Percentiles rank a stretch among this genome's conserved stretches.
Evolutionary conservation across 352 stramenopile genomes (phyloP).

Genomic region (Globisporangium recalcitrans): DNA sequence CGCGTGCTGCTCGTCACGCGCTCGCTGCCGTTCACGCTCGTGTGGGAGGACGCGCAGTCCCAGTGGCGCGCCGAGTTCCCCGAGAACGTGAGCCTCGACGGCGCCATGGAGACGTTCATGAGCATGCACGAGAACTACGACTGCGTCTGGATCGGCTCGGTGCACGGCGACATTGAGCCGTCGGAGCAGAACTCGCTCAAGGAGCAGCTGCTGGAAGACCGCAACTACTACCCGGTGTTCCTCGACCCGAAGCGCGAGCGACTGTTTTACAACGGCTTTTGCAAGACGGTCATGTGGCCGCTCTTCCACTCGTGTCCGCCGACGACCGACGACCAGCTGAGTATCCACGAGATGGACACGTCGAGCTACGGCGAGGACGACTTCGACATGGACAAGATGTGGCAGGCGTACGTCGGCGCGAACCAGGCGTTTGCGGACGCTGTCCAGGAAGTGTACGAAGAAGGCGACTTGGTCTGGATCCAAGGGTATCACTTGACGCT

Average conservation of each 20-base stretch:
- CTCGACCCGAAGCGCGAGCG: slow-evolving; percentile 79
- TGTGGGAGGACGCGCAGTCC: slow-evolving; percentile 72
- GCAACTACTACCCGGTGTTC: slow-evolving; percentile 91
- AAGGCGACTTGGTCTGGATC: slow-evolving; percentile 88
- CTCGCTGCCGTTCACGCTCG: slow-evolving; percentile 70
- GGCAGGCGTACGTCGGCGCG: slow-evolving; percentile 86
- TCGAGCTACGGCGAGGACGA: slow-evolving; percentile 43
- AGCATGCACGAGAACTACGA: slow-evolving; percentile 75
- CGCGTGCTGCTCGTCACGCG: slow-evolving; percentile 75
- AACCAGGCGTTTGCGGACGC: slow-evolving; percentile 87
- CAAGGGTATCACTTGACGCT: slow-evolving; percentile 90
- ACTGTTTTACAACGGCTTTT: slow-evolving; percentile 89
- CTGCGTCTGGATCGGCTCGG: slow-evolving; percentile 80
- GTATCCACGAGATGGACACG: slow-evolving; percentile 48
- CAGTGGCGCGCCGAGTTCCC: slow-evolving; percentile 80
- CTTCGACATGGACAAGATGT: slow-evolving; percentile 79
- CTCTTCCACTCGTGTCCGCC: slow-evolving; percentile 86
- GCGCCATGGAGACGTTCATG: slow-evolving; percentile 74
- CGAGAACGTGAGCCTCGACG: slow-evolving; percentile 64
- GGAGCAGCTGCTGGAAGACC: slow-evolving; percentile 83
- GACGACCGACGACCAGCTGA: slow-evolving; percentile 73
- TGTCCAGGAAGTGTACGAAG: slow-evolving; percentile 83
- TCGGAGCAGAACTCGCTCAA: slow-evolving; percentile 78
- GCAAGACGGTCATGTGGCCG: slow-evolving; percentile 89
- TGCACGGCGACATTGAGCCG: slow-evolving; percentile 74